Base-by-base conservation (phyloP, 805 yeast genomes). In the Clavispora carvajalis region DNA sequence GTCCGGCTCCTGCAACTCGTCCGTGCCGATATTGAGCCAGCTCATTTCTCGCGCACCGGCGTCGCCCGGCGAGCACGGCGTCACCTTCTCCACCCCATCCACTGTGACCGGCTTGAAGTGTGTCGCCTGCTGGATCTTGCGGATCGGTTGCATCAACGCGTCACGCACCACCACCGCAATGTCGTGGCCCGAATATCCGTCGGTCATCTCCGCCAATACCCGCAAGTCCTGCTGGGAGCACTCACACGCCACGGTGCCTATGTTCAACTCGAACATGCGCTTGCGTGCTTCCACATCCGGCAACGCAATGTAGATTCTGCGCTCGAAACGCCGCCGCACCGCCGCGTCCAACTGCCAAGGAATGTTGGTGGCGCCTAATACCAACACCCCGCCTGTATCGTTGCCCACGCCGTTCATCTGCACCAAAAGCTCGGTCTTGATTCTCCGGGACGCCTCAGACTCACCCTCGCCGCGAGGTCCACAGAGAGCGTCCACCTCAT, bases 301-400 rank as follows among this genome's bases (percentile, higher is more conserved):
- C 41, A 93, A 71, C 3, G 99, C 84, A 47, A 93, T 93, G 60
- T 93, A 93, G 45, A 93, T 93, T 66, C 99, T 80, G 52, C 85
- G 80, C 62, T 93, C 99, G 55, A 93, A 93, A 63, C 99, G 82
- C 67, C 99, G 82, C 63, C 99, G 78, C 36, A 93, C 87, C 7
- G 99, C 99, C 34, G 97, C 88, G 63, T 93, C 99, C 51, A 93
- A 72, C 67, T 91, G 97, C 99, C 99, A 93, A 15, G 99, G 99
- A 45, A 93, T 93, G 62, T 93, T 93, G 7, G 99, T 93, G 2
- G 99, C 99, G 22, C 99, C 99, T 38, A 93, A 71, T 0, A 93
- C 98, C 25, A 93, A 69, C 2, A 93, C 97, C 7, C 99, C 99
- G 36, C 75, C 74, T 1, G 96, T 69, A 59, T 93, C 98, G 59